Evolutionary conservation across 306 rosid species (phyloP).

Genomic region (Vachellia pachyceras): DNA sequence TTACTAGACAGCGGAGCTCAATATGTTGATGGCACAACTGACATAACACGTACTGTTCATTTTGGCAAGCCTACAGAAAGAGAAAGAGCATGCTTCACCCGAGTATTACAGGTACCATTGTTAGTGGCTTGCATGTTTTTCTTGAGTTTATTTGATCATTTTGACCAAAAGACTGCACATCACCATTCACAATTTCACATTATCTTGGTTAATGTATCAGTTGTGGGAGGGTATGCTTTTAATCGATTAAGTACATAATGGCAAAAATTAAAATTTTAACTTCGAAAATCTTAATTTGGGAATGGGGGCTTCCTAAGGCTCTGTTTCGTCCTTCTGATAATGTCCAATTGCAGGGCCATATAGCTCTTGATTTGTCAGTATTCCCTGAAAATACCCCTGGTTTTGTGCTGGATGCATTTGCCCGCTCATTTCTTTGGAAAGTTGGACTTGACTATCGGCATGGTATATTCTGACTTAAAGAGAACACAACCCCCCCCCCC

Average conservation of each 20-base stretch:
- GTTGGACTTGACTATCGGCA: slow-evolving; percentile 96
- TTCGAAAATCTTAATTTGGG: slow-evolving; percentile 8
- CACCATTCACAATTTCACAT: neutral
- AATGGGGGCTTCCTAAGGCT: slow-evolving; percentile 24
- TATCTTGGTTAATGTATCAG: slow-evolving; percentile 30
- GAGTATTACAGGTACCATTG: slow-evolving; percentile 83
- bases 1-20: slow-evolving; percentile 98
- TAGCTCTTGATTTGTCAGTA: slow-evolving; percentile 86
- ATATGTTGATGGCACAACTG: slow-evolving; percentile 95
- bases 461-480: slow-evolving; percentile 57
- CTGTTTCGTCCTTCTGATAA: slow-evolving; percentile 35
- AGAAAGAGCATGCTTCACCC: slow-evolving; percentile 86
- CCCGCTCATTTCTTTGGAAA: slow-evolving; percentile 95
- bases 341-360: slow-evolving; percentile 80
- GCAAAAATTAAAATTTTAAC: slow-evolving; percentile 19
- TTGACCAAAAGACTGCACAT: slow-evolving; percentile 10
- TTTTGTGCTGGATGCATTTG: slow-evolving; percentile 94
- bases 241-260: slow-evolving; percentile 12
- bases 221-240: neutral
- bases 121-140: slow-evolving; percentile 18
- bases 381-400: slow-evolving; percentile 94
- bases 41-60: slow-evolving; percentile 95
- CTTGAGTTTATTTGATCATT: slow-evolving; percentile 33
- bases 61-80: slow-evolving; percentile 77
- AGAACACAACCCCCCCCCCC: neutral